Base-by-base conservation (phyloP, 169 alveolate species). In the Theileria parva region DNA sequence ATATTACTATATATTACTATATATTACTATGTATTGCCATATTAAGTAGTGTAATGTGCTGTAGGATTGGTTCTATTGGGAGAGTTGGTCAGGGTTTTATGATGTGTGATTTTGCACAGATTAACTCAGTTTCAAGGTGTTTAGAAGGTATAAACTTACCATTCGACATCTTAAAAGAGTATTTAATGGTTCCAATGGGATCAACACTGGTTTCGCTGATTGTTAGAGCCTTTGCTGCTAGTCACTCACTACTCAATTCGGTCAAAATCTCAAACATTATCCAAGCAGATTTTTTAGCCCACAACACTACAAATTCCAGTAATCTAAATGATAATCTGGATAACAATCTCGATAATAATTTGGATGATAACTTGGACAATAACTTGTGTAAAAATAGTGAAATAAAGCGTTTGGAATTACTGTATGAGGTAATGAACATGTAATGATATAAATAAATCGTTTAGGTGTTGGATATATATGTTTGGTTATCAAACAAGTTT, bases 161-260 rank as follows among this genome's bases (percentile, higher is more conserved):
- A 15, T 67, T 32, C 5, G 48, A 60, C 12, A 60, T 32, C 34
- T 27, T 66, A 21, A 79, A 74, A 74, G 86, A 83, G 64, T 83
- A 83, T 34, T 76, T 83, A 17, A 53, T 76, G 23, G 89, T 72
- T 0, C 89, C 89, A 23, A 75, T 83, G 30, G 86, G 83, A 6
- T 60, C 89, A 28, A 68, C 71, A 19, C 81, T 74, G 32, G 71
- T 74, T 12, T 39, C 73, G 50, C 59, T 53, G 50, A 53, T 83
- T 34, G 77, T 77, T 7, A 66, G 89, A 12, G 15, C 86, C 0
- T 83, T 75, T 55, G 89, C 89, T 13, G 32, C 70, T 19, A 83
- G 89, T 51, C 89, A 83, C 77, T 32, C 87, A 3, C 64, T 76
- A n/a, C 51, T 76, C 19, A 66, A 76, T 57, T 68, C n/a, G 15